Conservation (phyloP, 805 yeast genomes). For the Yarrowia keelungensis region DNA sequence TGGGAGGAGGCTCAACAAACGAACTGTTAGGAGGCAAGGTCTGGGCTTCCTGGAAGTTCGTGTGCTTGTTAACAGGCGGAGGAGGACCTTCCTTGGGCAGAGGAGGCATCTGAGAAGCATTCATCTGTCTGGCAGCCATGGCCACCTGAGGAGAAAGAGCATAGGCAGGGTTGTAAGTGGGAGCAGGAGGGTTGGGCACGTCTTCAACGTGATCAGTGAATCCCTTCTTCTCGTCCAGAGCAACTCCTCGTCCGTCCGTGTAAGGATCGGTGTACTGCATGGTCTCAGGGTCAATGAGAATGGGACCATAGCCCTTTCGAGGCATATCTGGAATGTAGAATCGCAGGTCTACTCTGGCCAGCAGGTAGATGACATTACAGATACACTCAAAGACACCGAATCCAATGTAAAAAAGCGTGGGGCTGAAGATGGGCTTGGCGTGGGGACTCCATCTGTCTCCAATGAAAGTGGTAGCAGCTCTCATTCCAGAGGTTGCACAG, state of each 20-base stretch:
- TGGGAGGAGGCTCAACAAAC: constrained; percentile 19
- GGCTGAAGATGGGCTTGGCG: constrained; percentile 21
- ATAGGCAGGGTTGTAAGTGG: constrained; percentile 18
- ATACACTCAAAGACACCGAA: constrained; percentile 73
- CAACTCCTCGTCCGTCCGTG: background rate
- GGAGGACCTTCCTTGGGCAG: background rate
- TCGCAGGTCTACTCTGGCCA: constrained; percentile 74
- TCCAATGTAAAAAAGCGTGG: constrained; percentile 60
- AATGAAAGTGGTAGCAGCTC: constrained; percentile 23
- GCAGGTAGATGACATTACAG: constrained; percentile 61
- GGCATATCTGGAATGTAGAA: constrained; percentile 77
- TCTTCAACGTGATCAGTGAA: constrained; percentile 26
- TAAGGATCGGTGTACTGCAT: constrained; percentile 27
- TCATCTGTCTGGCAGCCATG: constrained; percentile 9
- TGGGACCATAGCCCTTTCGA: constrained; percentile 46
- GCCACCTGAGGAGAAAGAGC: constrained; percentile 31
- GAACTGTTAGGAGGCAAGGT: constrained; percentile 7
- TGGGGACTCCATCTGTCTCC: constrained; percentile 24
- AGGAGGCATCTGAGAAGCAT: background rate
- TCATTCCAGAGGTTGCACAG: constrained; percentile 15
- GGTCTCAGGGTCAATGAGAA: constrained; percentile 20
- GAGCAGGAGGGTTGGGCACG: constrained; percentile 10
- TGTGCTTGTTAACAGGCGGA: constrained; percentile 15
- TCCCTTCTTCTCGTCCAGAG: constrained; percentile 17
- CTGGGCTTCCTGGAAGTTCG: background rate